Conservation (phyloP, 192 early-diverging fungal genomes). For the Podila clonocystis region DNA sequence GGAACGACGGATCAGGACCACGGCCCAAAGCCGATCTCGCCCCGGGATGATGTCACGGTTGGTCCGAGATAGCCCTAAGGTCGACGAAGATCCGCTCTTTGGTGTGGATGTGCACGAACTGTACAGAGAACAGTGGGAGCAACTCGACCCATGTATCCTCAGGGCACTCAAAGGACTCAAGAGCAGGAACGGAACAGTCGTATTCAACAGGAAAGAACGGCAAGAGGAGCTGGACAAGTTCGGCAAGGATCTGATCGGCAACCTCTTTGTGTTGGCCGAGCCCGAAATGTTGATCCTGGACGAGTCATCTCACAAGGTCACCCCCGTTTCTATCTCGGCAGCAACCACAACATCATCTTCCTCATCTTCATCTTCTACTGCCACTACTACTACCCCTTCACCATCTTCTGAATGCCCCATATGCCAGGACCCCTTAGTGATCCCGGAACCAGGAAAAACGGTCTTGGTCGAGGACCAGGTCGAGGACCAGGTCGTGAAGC, state of each 20-base stretch:
- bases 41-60: background rate
- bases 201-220: conserved; percentile 25
- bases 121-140: conserved; percentile 13
- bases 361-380: background rate
- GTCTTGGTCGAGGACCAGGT: background rate
- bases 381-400: background rate
- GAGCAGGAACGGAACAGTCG: conserved; percentile 24
- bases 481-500: conserved; percentile 26
- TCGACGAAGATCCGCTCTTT: background rate
- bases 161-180: conserved; percentile 8
- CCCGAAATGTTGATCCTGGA: conserved; percentile 28
- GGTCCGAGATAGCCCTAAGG: too few species aligned
- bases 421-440: conserved; percentile 20
- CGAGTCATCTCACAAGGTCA: background rate
- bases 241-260: conserved; percentile 10
- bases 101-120: background rate
- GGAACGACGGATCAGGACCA: conserved; percentile 8
- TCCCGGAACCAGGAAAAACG: background rate
- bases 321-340: background rate
- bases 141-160: conserved; percentile 20
- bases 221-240: conserved; percentile 25
- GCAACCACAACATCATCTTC: background rate
- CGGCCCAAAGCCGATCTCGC: background rate
- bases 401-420: conserved; percentile 24
- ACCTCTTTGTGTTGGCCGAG: conserved; percentile 17